Percentiles rank a stretch among this genome's conserved stretches.
These are phyloP conservation scores for Wickerhamomyces bisporus DNA, from an alignment of 805 yeast genomes.

Conservation along the genomic window DNA sequence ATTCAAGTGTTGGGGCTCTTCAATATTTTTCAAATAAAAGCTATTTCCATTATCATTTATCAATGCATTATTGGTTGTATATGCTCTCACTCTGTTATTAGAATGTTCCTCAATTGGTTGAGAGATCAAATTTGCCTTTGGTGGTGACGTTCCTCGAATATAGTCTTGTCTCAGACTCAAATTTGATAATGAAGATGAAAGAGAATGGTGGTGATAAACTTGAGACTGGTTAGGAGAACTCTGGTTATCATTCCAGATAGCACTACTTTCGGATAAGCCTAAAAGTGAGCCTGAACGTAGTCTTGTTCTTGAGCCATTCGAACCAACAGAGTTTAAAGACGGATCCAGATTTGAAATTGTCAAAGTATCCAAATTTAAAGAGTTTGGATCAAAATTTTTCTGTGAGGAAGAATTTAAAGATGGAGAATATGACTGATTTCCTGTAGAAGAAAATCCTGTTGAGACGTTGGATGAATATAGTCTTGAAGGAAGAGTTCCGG, in stretches of 20 bases:
- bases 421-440: constrained; percentile 13
- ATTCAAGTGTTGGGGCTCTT: constrained; percentile 4
- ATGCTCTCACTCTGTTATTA: constrained; percentile 22
- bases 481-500: constrained; percentile 75
- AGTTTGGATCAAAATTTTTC: constrained; percentile 14
- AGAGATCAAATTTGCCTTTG: constrained; percentile 8
- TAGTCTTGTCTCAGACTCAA: constrained; percentile 4
- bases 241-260: constrained; percentile 51
- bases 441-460: constrained; percentile 15
- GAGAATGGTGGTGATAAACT: neutral
- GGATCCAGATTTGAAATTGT: constrained; percentile 10
- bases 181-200: constrained; percentile 2
- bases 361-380: constrained; percentile 18
- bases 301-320: constrained; percentile 26
- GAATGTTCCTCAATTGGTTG: constrained; percentile 15
- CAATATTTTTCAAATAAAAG: constrained; percentile 10
- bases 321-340: too few relatives aligned
- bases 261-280: constrained; percentile 34
- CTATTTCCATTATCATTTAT: constrained; percentile 12
- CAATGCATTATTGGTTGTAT: constrained; percentile 20
- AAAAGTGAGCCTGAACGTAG: constrained; percentile 53
- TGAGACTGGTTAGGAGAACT: neutral
- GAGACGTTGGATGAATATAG: constrained; percentile 31
- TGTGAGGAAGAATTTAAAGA: constrained; percentile 13
- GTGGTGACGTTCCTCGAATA: constrained; percentile 16